These are phyloP conservation scores for Vicia faba DNA, from an alignment of 306 rosid genomes.

Conservation along the genomic window DNA sequence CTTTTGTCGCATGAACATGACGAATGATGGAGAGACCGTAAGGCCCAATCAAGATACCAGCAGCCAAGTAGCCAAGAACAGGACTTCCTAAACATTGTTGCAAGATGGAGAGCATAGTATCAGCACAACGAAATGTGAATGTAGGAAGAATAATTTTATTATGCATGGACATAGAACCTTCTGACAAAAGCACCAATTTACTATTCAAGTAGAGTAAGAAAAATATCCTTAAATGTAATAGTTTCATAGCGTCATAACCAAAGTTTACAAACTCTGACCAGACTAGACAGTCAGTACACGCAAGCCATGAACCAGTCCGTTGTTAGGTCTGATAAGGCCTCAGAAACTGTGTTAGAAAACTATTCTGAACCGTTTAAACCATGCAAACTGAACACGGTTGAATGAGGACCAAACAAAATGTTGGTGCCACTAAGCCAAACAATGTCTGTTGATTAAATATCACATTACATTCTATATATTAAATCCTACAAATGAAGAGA, in stretches of 20 bases:
- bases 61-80: slow-evolving; percentile 99
- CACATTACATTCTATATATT: slow-evolving; percentile 10
- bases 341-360: background rate
- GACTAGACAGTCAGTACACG: background rate
- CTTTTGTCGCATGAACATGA: slow-evolving; percentile 97
- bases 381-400: slow-evolving; percentile 20
- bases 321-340: background rate
- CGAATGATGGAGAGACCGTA: slow-evolving; percentile 98
- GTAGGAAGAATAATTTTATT: slow-evolving; percentile 18
- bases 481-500: slow-evolving; percentile 4
- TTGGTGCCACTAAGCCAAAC: slow-evolving; percentile 9
- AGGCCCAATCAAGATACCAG: slow-evolving; percentile 98
- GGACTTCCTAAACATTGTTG: slow-evolving; percentile 83
- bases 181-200: slow-evolving; percentile 23
- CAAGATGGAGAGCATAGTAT: slow-evolving; percentile 42
- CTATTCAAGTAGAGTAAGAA: slow-evolving; percentile 7
- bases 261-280: background rate
- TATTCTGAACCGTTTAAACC: slow-evolving; percentile 8
- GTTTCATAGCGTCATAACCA: slow-evolving; percentile 27
- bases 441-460: slow-evolving; percentile 8
- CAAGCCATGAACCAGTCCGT: slow-evolving; percentile 8
- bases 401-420: slow-evolving; percentile 16
- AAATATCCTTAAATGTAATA: slow-evolving; percentile 15
- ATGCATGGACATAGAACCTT: slow-evolving; percentile 15
- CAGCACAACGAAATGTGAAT: slow-evolving; percentile 39